Conservation (phyloP, 345 rosid species). For the Pelargonium nanum region DNA sequence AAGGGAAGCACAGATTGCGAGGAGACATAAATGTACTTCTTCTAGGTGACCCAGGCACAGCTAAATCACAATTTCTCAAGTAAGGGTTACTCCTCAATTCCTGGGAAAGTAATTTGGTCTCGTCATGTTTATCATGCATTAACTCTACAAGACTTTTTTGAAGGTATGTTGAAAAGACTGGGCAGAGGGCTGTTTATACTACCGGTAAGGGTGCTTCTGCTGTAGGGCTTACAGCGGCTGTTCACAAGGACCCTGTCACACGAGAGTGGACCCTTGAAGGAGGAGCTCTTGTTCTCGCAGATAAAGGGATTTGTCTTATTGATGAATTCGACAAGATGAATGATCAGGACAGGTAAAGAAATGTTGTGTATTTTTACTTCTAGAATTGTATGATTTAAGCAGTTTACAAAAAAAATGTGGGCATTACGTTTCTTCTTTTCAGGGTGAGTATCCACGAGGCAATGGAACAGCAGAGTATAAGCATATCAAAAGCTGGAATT, state of each 20-base stretch:
- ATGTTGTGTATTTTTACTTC: neutral
- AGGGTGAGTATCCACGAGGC: slow-evolving; percentile 99
- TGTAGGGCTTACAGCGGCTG: slow-evolving; percentile 95
- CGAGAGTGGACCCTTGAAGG: slow-evolving; percentile 99
- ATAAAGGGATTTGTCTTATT: slow-evolving; percentile 87
- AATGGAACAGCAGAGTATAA: slow-evolving; percentile 98
- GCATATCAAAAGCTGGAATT: slow-evolving; percentile 97
- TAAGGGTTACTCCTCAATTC: slow-evolving; percentile 20
- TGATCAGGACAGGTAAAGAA: slow-evolving; percentile 85
- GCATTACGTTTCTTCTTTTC: neutral
- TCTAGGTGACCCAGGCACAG: slow-evolving; percentile 95
- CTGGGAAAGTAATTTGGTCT: neutral
- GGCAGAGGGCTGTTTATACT: slow-evolving; percentile 97
- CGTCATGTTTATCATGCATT: neutral
- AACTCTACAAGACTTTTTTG: slow-evolving; percentile 9
- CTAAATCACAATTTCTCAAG: slow-evolving; percentile 97
- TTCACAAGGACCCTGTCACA: slow-evolving; percentile 98
- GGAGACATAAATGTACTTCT: slow-evolving; percentile 94
- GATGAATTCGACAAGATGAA: slow-evolving; percentile 99
- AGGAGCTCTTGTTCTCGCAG: slow-evolving; percentile 98
- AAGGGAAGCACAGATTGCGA: slow-evolving; percentile 83
- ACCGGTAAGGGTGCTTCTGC: slow-evolving; percentile 99
- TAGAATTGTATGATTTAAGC: neutral
- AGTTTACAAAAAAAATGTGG: neutral
- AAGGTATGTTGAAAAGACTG: slow-evolving; percentile 96